Evolutionary conservation across 2,329 filamentous ascomycete species (phyloP), one percentile per base, ranked within the genome.

Genomic region (Lachnellula hyalina): DNA sequence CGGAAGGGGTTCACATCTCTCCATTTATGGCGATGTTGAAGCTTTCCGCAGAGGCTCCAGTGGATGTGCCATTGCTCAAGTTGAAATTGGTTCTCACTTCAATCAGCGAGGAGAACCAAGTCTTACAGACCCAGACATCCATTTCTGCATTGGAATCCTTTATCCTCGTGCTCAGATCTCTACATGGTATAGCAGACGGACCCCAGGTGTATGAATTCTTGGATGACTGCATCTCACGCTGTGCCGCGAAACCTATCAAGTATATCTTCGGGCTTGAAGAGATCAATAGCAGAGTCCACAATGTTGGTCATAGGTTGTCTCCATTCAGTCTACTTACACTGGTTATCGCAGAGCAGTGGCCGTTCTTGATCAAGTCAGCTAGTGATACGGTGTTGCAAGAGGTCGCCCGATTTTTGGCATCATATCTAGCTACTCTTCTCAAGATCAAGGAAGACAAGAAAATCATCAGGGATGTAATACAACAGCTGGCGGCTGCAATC

Each of bases 221-320:
- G 25, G 92, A 96, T 66, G 91, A 95, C 59, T 95, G 90, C 69
- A 77, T 89, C 51, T 83, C 83, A 32, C 83, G 92, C 23, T 89
- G 89, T 62, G 85, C 85, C 15, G 84, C 80, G 54, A 86, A 86
- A 23, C 88, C 90, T 0, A 86, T 95, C 65, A 95, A 90, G 67
- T 93, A 96, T 65, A 83, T 94, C 28, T 87, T 94, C 57, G 75
- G 84, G 65, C 71, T 89, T 25, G 78, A 84, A 52, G 77, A 82
- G 41, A 61, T 80, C 2, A 61, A 71, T 56, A 69, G 73, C 52
- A 69, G 75, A 44, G 62, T 74, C 61, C 69, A 62, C 49, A 48
- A 55, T 12, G 64, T 63, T 44, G 60, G 68, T 41, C 61, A 54
- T 57, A 53, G 71, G n/a, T 59, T 67, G n/a, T 63, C 62, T 47